These are phyloP conservation scores for Allantophomopsis cytisporea DNA, from an alignment of 2,329 filamentous ascomycete species.

Conservation along the genomic window DNA sequence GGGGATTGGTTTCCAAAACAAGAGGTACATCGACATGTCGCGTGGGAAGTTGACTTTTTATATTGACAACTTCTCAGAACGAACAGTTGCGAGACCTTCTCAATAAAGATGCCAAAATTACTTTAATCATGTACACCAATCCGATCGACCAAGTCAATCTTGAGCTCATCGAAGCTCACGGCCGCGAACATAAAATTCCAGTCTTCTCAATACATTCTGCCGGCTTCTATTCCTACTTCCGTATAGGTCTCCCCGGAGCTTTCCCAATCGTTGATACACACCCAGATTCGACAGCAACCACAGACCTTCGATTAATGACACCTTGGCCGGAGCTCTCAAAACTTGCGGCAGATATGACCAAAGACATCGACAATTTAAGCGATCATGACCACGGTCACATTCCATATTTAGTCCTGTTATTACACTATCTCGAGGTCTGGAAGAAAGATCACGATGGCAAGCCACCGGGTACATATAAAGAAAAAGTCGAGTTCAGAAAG, in stretches of 20 bases:
- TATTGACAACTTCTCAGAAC: constrained; percentile 1
- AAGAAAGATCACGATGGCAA: constrained; percentile 54
- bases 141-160: constrained; percentile 41
- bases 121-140: constrained; percentile 45
- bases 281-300: constrained; percentile 72
- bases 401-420: constrained; percentile 70
- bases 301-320: constrained; percentile 69
- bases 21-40: constrained; percentile 19
- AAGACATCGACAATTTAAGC: constrained; percentile 53
- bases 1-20: constrained; percentile 52
- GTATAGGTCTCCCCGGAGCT: constrained; percentile 59
- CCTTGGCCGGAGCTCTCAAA: constrained; percentile 74
- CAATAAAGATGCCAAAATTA: constrained; percentile 39
- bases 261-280: constrained; percentile 95
- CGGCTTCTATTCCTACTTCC: constrained; percentile 86
- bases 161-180: constrained; percentile 31
- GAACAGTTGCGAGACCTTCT: constrained; percentile 17
- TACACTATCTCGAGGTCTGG: constrained; percentile 77
- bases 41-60: too few species aligned
- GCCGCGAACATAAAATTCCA: constrained; percentile 48
- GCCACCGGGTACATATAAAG: constrained; percentile 61
- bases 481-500: constrained; percentile 74
- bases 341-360: constrained; percentile 54
- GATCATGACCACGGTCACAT: constrained; percentile 83
- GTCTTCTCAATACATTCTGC: constrained; percentile 75